phyloP scores from a whole-genome alignment of 768 basidiomycete genomes.

The Nevesoporus exiguus region DNA sequence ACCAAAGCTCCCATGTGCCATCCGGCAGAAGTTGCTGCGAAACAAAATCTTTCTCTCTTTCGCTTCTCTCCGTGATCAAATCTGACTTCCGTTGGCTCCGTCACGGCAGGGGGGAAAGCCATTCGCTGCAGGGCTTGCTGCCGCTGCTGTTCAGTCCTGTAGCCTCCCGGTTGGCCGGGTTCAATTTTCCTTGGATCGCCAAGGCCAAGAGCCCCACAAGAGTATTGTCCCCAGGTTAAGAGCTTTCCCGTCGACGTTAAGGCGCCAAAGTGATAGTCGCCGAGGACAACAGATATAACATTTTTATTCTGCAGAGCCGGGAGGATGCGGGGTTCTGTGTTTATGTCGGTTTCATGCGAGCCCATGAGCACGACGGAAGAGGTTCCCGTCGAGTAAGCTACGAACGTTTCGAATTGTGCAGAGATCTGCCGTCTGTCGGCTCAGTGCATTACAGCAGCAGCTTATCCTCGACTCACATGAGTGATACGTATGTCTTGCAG shows the following conservation, averaged over 20 bases:
- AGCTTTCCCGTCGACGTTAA: constrained; percentile 74
- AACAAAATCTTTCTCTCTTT: constrained; percentile 64
- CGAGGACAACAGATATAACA: constrained; percentile 85
- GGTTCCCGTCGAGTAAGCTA: constrained; percentile 72
- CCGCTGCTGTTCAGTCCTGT: constrained; percentile 37
- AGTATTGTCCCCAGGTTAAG: constrained; percentile 78
- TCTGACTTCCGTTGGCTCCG: constrained; percentile 63
- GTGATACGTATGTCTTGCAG: constrained; percentile 61
- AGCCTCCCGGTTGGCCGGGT: constrained; percentile 60
- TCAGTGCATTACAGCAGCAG: background rate
- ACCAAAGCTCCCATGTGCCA: constrained; percentile 93
- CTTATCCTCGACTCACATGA: constrained; percentile 54
- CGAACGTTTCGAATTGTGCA: constrained; percentile 79
- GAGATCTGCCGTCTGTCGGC: constrained; percentile 54
- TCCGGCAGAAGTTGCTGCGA: constrained; percentile 76
- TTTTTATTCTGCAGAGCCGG: constrained; percentile 70
- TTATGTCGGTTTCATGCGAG: constrained; percentile 41
- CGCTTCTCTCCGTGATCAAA: constrained; percentile 60
- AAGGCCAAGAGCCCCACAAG: constrained; percentile 79
- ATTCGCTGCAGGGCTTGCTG: constrained; percentile 26
- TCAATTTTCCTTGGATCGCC: constrained; percentile 63
- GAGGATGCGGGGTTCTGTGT: constrained; percentile 55
- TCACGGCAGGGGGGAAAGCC: constrained; percentile 40
- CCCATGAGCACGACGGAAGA: constrained; percentile 77
- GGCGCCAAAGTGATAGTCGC: constrained; percentile 91